Conservation (phyloP, 257 asterid genomes). For the Solanum lycopersicoides region DNA sequence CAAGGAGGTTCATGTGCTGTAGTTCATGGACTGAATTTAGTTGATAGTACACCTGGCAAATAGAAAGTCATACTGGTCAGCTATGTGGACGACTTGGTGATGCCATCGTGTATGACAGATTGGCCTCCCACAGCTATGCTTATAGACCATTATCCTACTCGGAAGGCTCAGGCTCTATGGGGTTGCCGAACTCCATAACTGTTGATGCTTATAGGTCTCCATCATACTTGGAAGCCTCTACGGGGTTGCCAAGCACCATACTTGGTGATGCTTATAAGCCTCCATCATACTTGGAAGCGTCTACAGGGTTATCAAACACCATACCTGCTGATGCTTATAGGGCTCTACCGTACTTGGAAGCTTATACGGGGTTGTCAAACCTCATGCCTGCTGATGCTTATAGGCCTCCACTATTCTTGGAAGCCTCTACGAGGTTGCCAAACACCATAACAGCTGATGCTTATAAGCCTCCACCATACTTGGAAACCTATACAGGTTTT, state of each 20-base stretch:
- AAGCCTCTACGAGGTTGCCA: not conserved
- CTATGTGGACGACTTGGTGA: conserved; percentile 30
- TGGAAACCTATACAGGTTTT: not conserved
- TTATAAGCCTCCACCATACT: not conserved
- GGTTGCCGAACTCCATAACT: not conserved
- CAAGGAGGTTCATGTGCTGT: conserved; percentile 21
- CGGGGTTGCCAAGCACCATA: conserved; percentile 31
- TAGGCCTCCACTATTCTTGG: not conserved
- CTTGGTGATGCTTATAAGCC: conserved; percentile 7
- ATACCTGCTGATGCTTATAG: conserved; percentile 5
- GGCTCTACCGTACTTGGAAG: not conserved
- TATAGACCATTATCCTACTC: conserved; percentile 18
- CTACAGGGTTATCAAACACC: not conserved
- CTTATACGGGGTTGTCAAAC: not conserved
- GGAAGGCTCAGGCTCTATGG: not conserved
- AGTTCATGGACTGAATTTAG: conserved; percentile 11
- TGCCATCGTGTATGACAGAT: conserved; percentile 23
- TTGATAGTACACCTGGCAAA: conserved; percentile 22
- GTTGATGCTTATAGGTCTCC: conserved; percentile 21
- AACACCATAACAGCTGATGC: conserved; percentile 24
- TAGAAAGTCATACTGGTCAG: conserved; percentile 13
- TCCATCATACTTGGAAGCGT: not conserved
- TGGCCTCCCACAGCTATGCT: conserved; percentile 10
- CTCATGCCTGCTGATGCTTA: not conserved
- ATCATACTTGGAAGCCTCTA: conserved; percentile 29